phyloP scores from a whole-genome alignment of 768 basidiomycete genomes.

The Mrakia hoshinonis region DNA sequence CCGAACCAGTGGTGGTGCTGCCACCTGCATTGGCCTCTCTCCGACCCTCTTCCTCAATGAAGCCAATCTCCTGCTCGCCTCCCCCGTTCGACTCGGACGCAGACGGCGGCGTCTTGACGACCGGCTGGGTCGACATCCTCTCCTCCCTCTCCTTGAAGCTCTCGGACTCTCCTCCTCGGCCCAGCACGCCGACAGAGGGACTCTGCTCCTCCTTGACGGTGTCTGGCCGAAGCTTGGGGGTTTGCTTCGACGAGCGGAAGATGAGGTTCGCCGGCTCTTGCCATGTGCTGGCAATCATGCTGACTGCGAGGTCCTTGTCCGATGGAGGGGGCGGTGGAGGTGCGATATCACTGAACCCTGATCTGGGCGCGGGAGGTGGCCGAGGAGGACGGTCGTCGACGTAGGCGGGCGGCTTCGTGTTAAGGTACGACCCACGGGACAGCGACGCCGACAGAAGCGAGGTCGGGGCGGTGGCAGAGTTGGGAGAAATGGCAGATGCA shows the following conservation, averaged over 20 bases:
- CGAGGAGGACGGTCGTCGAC: constrained; percentile 14
- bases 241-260: neutral
- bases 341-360: neutral
- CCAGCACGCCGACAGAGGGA: constrained; percentile 5
- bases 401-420: neutral
- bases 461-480: neutral
- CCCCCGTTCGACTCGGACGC: constrained; percentile 21
- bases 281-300: constrained; percentile 21
- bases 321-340: constrained; percentile 13
- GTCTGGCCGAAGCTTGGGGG: constrained; percentile 9
- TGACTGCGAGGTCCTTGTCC: constrained; percentile 30
- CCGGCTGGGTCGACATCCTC: constrained; percentile 19
- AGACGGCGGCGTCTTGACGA: neutral
- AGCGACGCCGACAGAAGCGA: neutral
- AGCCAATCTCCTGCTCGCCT: neutral
- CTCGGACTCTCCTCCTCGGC: constrained; percentile 24
- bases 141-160: constrained; percentile 29
- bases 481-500: neutral
- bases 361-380: neutral
- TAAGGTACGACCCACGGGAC: neutral
- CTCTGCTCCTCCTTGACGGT: neutral
- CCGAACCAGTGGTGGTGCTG: neutral
- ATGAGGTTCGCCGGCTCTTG: constrained; percentile 14
- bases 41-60: constrained; percentile 25
- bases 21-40: constrained; percentile 6